A percentile compares a stretch with the other conserved stretches of the same genome.
Evolutionary conservation across 23 red algal species (phyloP).

Genomic region (Agarophyton chilense): DNA sequence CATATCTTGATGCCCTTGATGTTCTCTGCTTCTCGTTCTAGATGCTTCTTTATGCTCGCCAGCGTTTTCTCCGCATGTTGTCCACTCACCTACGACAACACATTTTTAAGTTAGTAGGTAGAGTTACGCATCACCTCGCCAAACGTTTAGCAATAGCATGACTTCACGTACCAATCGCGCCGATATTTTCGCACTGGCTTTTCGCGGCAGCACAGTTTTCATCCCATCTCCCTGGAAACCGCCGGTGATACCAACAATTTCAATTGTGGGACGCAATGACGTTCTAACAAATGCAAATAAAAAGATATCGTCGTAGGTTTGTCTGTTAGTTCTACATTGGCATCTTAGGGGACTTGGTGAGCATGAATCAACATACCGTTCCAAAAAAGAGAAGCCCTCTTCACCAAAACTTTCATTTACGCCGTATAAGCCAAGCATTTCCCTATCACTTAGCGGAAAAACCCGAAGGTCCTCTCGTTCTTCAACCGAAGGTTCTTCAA

Average conservation of each 20-base stretch:
- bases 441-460: constrained; percentile 26
- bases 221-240: constrained; percentile 87
- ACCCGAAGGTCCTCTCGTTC: constrained; percentile 41
- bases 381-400: constrained; percentile 51
- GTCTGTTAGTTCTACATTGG: neutral
- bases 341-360: neutral
- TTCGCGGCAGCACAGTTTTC: constrained; percentile 80
- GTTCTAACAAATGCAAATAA: neutral
- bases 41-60: constrained; percentile 27
- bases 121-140: too few species aligned
- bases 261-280: constrained; percentile 80
- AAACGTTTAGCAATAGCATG: neutral
- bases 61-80: constrained; percentile 51
- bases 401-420: constrained; percentile 68
- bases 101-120: neutral
- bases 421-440: constrained; percentile 31
- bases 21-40: constrained; percentile 31
- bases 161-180: constrained; percentile 33
- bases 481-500: constrained; percentile 45
- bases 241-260: constrained; percentile 90
- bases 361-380: constrained; percentile 40
- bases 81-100: constrained; percentile 7
- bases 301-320: neutral
- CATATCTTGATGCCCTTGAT: constrained; percentile 38
- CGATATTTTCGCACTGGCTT: constrained; percentile 76